phyloP scores from a whole-genome alignment of 73 alveolate genomes.

The Paramecium caudatum region DNA sequence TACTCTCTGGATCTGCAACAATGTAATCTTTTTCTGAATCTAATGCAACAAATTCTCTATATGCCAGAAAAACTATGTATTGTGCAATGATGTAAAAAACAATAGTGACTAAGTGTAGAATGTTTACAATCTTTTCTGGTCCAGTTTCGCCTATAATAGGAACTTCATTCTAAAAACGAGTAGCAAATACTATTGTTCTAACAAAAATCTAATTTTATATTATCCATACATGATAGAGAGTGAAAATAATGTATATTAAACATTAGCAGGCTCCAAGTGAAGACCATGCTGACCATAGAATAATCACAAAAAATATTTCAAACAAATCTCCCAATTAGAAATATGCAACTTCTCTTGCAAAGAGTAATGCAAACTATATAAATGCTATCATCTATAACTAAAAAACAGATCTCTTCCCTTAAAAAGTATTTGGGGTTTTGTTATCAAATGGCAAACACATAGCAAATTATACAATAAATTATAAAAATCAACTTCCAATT shows the following conservation, averaged over 20 bases:
- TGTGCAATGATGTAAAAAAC: conserved; percentile 32
- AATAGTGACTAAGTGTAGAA: conserved; percentile 12
- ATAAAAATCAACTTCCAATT: conserved; percentile 19
- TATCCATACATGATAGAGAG: conserved; percentile 30
- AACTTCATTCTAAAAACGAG: conserved; percentile 28
- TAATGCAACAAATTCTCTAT: conserved; percentile 1
- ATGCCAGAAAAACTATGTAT: conserved; percentile 35
- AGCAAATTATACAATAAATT: background rate
- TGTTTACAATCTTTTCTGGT: background rate
- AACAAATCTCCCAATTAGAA: conserved; percentile 39
- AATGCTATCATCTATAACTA: conserved; percentile 29
- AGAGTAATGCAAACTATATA: conserved; percentile 3
- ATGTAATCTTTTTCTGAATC: background rate
- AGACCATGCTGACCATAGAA: conserved; percentile 60
- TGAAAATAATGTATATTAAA: background rate
- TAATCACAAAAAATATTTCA: conserved; percentile 8
- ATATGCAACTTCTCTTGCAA: conserved; percentile 41
- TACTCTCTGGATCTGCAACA: conserved; percentile 42
- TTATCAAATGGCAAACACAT: conserved; percentile 60
- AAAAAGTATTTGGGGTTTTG: background rate
- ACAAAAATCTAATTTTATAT: background rate
- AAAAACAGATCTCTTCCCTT: conserved; percentile 25
- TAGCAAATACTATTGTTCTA: conserved; percentile 7
- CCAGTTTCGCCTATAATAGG: conserved; percentile 2
- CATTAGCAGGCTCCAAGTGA: conserved; percentile 12